Percentiles rank a stretch among this genome's conserved stretches.
These are phyloP conservation scores for Penicillium occitanis DNA, from an alignment of 2,329 filamentous ascomycete genomes.

Conservation along the genomic window DNA sequence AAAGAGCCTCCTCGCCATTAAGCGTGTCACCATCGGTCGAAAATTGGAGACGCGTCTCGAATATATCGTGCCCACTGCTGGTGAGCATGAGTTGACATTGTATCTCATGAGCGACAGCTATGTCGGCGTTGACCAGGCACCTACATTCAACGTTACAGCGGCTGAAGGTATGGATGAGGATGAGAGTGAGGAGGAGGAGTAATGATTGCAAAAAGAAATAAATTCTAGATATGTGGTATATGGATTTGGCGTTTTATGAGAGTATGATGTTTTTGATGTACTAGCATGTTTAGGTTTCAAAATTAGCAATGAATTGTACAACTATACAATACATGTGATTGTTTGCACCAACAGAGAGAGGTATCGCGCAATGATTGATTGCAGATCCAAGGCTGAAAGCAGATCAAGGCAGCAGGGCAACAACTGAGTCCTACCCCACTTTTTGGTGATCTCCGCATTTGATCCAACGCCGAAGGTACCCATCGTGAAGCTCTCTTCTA, in stretches of 20 bases:
- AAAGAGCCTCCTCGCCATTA: conserved; percentile 86
- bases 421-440: not conserved
- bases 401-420: not conserved
- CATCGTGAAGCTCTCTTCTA: not conserved
- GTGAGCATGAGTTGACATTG: conserved; percentile 82
- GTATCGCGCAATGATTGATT: not conserved
- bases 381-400: not conserved
- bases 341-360: not conserved
- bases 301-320: not conserved
- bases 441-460: conserved; percentile 6
- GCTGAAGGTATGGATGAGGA: conserved; percentile 96
- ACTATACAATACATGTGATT: not conserved
- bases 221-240: conserved; percentile 19
- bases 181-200: conserved; percentile 74
- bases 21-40: conserved; percentile 82
- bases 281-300: not conserved
- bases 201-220: conserved; percentile 20
- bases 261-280: conserved; percentile 7
- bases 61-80: conserved; percentile 82
- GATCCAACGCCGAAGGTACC: not conserved
- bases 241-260: conserved; percentile 20
- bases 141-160: conserved; percentile 78
- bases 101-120: conserved; percentile 98
- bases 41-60: conserved; percentile 78
- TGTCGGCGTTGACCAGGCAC: conserved; percentile 93